A percentile compares a stretch with the other conserved stretches of the same genome.
These are phyloP conservation scores for Mycena venus DNA, from an alignment of 768 basidiomycete species.

Conservation along the genomic window DNA sequence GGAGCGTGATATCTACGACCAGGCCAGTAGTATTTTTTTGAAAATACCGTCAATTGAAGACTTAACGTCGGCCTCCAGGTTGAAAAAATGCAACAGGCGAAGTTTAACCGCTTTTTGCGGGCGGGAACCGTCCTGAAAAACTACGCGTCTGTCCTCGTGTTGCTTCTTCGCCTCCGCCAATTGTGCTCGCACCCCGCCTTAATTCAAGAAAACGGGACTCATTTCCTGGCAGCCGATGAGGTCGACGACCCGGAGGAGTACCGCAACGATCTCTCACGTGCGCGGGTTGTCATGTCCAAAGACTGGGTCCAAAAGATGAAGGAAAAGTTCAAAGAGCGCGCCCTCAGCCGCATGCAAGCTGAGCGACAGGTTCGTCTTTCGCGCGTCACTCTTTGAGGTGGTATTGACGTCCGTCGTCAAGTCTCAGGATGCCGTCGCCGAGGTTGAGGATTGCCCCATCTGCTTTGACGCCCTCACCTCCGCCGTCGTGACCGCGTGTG, in stretches of 20 bases:
- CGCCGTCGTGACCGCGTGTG: conserved; percentile 69
- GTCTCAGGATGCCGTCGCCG: conserved; percentile 61
- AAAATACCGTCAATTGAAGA: background rate
- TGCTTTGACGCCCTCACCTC: conserved; percentile 72
- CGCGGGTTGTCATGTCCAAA: conserved; percentile 55
- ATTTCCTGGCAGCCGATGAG: conserved; percentile 59
- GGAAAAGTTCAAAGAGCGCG: conserved; percentile 56
- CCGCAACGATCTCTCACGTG: conserved; percentile 60
- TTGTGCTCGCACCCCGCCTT: conserved; percentile 78
- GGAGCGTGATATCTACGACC: conserved; percentile 74
- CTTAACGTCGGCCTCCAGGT: conserved; percentile 48
- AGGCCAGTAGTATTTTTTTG: conserved; percentile 52
- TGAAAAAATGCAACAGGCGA: conserved; percentile 66
- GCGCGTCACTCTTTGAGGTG: background rate
- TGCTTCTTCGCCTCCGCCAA: conserved; percentile 71
- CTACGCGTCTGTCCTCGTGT: conserved; percentile 66
- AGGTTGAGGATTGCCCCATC: conserved; percentile 75
- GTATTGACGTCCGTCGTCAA: conserved; percentile 34
- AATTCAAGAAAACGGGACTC: conserved; percentile 67
- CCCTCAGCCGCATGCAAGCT: conserved; percentile 58
- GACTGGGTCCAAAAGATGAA: conserved; percentile 68
- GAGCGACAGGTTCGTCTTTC: conserved; percentile 63
- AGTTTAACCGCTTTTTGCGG: conserved; percentile 72
- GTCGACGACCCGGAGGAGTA: conserved; percentile 48
- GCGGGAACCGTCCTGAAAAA: conserved; percentile 81